Conservation (phyloP, 2,329 filamentous ascomycete genomes). For the Fusarium sp. region DNA sequence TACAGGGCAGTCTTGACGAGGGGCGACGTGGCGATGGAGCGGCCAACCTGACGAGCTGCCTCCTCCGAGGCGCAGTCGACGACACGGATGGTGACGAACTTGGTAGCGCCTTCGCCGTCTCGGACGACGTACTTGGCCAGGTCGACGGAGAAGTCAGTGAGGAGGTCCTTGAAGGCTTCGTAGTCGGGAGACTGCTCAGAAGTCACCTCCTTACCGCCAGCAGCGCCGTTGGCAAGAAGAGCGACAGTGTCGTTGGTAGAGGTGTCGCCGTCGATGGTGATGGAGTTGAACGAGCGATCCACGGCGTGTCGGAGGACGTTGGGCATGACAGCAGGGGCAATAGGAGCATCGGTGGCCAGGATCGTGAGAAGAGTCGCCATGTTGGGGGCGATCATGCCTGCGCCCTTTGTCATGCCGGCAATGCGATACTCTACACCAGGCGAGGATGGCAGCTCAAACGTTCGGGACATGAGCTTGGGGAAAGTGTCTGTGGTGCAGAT, state of each 20-base stretch:
- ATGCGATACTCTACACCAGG: slow-evolving; percentile 81
- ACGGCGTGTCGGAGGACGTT: slow-evolving; percentile 78
- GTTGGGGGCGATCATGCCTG: slow-evolving; percentile 99
- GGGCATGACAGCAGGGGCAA: slow-evolving; percentile 74
- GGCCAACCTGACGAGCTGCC: slow-evolving; percentile 82
- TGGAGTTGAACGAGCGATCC: slow-evolving; percentile 91
- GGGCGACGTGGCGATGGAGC: slow-evolving; percentile 88
- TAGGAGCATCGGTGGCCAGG: slow-evolving; percentile 88
- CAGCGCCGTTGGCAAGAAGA: slow-evolving; percentile 93
- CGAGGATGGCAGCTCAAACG: slow-evolving; percentile 85
- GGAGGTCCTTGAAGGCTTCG: slow-evolving; percentile 72
- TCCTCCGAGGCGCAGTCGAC: slow-evolving; percentile 75
- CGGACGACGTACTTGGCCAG: slow-evolving; percentile 93
- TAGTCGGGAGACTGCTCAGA: slow-evolving; percentile 70
- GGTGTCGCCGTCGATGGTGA: slow-evolving; percentile 96
- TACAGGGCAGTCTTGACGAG: slow-evolving; percentile 98
- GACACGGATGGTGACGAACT: slow-evolving; percentile 94
- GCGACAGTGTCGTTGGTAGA: slow-evolving; percentile 97
- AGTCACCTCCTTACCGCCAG: slow-evolving; percentile 74
- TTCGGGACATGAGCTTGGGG: slow-evolving; percentile 89
- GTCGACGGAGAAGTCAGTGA: slow-evolving; percentile 83
- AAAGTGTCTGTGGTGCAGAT: slow-evolving; percentile 99
- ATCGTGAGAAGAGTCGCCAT: slow-evolving; percentile 96
- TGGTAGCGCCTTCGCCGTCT: slow-evolving; percentile 96
- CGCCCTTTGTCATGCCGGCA: slow-evolving; percentile 96